Evolutionary conservation across 768 basidiomycete genomes (phyloP).

Genomic region (Leucosporidium yakuticum): DNA sequence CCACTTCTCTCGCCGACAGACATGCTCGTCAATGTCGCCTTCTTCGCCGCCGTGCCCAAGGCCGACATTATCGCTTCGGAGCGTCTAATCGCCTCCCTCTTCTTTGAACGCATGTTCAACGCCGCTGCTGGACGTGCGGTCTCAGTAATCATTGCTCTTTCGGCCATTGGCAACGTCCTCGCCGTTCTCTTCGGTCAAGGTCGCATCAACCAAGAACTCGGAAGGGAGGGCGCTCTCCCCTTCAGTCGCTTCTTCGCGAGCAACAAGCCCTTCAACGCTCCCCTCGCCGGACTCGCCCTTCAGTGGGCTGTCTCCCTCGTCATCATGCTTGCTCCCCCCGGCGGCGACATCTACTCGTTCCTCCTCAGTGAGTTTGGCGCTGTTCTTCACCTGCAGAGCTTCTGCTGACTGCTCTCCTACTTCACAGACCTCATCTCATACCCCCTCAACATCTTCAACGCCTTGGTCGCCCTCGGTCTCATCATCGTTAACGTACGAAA

Average conservation of each 20-base stretch:
- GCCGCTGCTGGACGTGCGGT: conserved; percentile 16
- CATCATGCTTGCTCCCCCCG: conserved; percentile 36
- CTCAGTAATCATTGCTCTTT: conserved; percentile 26
- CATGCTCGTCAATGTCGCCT: conserved; percentile 30
- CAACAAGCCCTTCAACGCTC: conserved; percentile 40
- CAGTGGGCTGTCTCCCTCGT: conserved; percentile 36
- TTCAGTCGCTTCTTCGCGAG: conserved; percentile 38
- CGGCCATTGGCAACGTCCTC: conserved; percentile 35
- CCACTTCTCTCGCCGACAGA: conserved; percentile 4
- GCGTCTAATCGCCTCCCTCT: conserved; percentile 26
- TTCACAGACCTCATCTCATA: conserved; percentile 33
- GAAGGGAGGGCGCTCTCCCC: conserved; percentile 39
- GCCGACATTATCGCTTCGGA: conserved; percentile 18
- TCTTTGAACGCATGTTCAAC: conserved; percentile 29
- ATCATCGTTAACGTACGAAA: conserved; percentile 27
- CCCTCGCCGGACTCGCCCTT: conserved; percentile 34
- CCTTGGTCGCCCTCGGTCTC: conserved; percentile 33
- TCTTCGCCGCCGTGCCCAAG: conserved; percentile 33
- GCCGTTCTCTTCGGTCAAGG: conserved; percentile 19
- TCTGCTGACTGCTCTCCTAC: not conserved
- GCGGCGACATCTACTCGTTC: conserved; percentile 38
- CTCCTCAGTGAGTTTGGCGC: conserved; percentile 26
- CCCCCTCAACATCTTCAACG: conserved; percentile 37
- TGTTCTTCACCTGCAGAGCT: no score
- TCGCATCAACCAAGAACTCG: conserved; percentile 37